Conservation (phyloP, 441 rosid species). For the Croton laevigatus region DNA sequence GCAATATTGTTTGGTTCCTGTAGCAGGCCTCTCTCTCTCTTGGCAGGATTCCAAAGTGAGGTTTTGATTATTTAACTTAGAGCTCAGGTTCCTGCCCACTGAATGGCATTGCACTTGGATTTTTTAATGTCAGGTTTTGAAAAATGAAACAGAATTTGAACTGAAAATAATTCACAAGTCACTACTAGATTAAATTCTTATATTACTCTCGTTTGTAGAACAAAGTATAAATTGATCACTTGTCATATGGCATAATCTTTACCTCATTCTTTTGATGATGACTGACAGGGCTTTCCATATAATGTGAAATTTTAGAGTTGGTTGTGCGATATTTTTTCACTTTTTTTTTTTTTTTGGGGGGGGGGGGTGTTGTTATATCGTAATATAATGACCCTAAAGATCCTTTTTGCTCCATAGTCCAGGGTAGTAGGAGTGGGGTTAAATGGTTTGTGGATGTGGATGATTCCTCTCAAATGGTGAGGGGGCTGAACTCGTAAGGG, state of each 20-base stretch:
- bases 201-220: background rate
- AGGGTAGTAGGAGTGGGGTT: background rate
- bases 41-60: conserved; percentile 2
- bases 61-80: background rate
- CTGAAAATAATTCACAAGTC: background rate
- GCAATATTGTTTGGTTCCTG: background rate
- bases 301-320: background rate
- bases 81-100: background rate
- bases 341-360: too few relatives aligned
- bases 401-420: background rate
- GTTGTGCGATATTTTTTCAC: background rate
- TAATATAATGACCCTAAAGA: background rate
- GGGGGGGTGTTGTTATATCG: background rate
- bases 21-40: background rate
- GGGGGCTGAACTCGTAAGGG: background rate
- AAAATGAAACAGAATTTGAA: background rate
- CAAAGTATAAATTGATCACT: background rate
- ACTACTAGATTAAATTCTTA: background rate
- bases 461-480: background rate
- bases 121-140: background rate
- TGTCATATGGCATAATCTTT: background rate
- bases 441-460: background rate
- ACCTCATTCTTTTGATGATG: background rate
- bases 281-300: background rate
- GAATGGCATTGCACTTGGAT: background rate